A percentile compares a stretch with the other conserved stretches of the same genome.
Conservation (phyloP, 208 protist genomes). For the Leishmania tarentolae region DNA sequence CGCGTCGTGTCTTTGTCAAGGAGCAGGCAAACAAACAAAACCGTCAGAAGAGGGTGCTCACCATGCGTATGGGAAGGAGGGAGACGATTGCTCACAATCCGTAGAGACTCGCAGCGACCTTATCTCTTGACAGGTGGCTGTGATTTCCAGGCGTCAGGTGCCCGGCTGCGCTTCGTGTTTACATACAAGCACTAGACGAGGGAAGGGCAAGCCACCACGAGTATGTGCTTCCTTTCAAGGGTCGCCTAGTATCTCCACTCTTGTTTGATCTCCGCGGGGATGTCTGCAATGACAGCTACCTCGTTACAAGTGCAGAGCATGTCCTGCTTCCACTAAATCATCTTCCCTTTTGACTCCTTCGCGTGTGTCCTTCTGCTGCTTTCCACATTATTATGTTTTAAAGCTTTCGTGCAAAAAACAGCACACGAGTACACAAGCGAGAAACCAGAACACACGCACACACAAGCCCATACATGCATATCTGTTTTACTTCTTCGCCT, state of each 20-base stretch:
- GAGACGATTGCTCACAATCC: background rate
- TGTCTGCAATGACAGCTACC: background rate
- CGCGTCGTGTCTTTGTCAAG: conserved; percentile 3
- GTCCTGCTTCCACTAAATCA: background rate
- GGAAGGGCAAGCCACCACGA: background rate
- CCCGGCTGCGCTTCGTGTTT: background rate
- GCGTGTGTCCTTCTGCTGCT: background rate
- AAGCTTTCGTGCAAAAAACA: conserved; percentile 5
- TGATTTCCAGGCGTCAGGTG: background rate
- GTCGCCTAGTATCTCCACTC: background rate
- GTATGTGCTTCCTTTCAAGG: background rate
- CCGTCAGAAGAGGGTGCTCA: background rate
- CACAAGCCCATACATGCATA: background rate
- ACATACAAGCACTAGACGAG: background rate
- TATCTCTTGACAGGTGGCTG: conserved; percentile 6
- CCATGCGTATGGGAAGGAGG: background rate
- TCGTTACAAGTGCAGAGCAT: background rate
- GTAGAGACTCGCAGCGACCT: background rate
- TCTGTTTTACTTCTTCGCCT: background rate
- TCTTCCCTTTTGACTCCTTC: background rate
- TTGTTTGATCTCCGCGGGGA: background rate
- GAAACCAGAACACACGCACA: background rate
- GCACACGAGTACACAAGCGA: background rate
- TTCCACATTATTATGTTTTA: background rate
- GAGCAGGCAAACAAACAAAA: conserved; percentile 3